phyloP scores from a whole-genome alignment of 2,329 filamentous ascomycete species.

The Sclerotinia trifoliorum region DNA sequence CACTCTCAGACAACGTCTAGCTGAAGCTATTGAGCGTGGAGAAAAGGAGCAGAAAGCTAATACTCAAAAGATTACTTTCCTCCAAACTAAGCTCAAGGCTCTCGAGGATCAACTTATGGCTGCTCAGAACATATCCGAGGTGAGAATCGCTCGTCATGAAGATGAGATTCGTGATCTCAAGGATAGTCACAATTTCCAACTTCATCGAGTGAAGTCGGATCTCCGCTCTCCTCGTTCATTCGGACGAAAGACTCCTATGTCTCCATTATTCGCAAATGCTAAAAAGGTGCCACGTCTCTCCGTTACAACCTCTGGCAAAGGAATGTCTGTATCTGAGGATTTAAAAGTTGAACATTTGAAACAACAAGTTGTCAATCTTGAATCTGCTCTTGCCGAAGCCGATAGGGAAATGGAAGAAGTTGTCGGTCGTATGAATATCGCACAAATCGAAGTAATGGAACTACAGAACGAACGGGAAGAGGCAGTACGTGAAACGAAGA shows the following conservation, averaged over 20 bases:
- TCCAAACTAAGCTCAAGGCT: conserved; percentile 75
- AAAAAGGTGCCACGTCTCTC: conserved; percentile 55
- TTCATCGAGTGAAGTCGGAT: conserved; percentile 68
- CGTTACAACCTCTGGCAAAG: conserved; percentile 50
- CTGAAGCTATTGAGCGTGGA: conserved; percentile 76
- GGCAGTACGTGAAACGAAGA: conserved; percentile 68
- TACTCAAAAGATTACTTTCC: conserved; percentile 74
- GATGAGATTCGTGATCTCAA: conserved; percentile 75
- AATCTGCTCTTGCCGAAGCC: conserved; percentile 73
- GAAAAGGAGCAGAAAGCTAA: conserved; percentile 81
- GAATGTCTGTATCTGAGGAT: conserved; percentile 66
- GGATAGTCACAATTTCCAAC: conserved; percentile 73
- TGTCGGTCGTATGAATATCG: conserved; percentile 75
- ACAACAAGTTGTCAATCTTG: conserved; percentile 77
- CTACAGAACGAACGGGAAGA: conserved; percentile 74
- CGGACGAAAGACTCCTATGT: conserved; percentile 59
- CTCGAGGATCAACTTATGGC: conserved; percentile 82
- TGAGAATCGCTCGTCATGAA: conserved; percentile 78
- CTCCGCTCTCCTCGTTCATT: conserved; percentile 49
- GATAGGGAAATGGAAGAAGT: conserved; percentile 83
- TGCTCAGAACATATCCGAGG: conserved; percentile 84
- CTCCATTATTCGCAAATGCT: conserved; percentile 58
- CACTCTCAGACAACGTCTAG: conserved; percentile 70
- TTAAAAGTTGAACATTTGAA: conserved; percentile 74
- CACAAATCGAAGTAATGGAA: conserved; percentile 79